Evolutionary conservation across 1,284 basidiomycete species (phyloP).

Genomic region (Ganoderma meredithae): DNA sequence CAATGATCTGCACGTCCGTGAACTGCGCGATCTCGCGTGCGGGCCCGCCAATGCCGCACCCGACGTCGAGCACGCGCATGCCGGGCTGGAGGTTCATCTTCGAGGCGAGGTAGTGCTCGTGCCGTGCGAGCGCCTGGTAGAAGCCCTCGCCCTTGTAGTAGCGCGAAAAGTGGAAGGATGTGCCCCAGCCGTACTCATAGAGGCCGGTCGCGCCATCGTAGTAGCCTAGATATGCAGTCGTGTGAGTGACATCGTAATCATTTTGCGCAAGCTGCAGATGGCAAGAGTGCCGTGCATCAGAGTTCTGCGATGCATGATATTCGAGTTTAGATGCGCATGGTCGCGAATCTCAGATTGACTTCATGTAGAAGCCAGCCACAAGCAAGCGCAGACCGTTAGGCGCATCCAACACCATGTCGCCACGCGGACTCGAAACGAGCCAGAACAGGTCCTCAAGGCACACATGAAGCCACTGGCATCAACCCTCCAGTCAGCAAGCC

Average conservation of each 20-base stretch:
- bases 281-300: not conserved
- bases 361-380: not conserved
- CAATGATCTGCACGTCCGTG: conserved; percentile 86
- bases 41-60: conserved; percentile 97
- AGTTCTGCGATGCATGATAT: not conserved
- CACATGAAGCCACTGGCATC: not conserved
- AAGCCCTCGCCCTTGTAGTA: conserved; percentile 98
- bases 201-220: conserved; percentile 97
- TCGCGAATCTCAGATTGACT: conserved; percentile 1
- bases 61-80: conserved; percentile 97
- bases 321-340: not conserved
- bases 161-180: conserved; percentile 98
- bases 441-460: not conserved
- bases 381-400: not conserved
- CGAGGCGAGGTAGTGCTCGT: conserved; percentile 96
- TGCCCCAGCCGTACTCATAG: conserved; percentile 96
- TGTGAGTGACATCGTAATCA: not conserved
- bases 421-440: not conserved
- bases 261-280: conserved; percentile 17
- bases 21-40: conserved; percentile 96
- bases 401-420: not conserved
- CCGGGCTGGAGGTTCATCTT: conserved; percentile 86
- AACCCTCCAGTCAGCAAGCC: not conserved
- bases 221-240: conserved; percentile 67
- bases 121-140: conserved; percentile 84